Conservation (phyloP, 2,329 filamentous ascomycete genomes). For the Trichophyton mentagrophytes region DNA sequence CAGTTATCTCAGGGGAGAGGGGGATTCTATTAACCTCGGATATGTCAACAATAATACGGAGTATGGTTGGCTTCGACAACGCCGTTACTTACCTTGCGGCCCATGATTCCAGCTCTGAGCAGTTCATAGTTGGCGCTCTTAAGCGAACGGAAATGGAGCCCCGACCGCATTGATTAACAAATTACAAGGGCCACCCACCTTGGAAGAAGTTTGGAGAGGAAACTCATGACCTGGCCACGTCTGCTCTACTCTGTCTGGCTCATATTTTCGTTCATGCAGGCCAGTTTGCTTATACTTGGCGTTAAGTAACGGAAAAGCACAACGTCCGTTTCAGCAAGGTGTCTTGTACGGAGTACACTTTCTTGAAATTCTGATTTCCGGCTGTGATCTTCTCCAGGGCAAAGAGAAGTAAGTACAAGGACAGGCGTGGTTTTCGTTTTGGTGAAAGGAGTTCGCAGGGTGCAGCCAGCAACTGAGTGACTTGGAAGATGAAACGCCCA, state of each 20-base stretch:
- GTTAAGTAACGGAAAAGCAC: neutral
- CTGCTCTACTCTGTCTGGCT: neutral
- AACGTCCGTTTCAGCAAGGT: neutral
- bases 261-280: neutral
- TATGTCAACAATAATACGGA: too few species aligned
- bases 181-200: neutral
- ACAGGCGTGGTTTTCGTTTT: neutral
- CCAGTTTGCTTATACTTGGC: neutral
- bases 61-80: too few species aligned
- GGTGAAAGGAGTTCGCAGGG: neutral
- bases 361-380: neutral
- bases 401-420: neutral
- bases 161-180: neutral
- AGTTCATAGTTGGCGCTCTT: neutral
- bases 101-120: neutral
- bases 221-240: neutral
- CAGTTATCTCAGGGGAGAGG: neutral
- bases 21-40: neutral
- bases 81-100: neutral
- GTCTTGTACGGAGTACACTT: neutral
- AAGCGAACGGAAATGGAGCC: neutral
- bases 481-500: slow-evolving; percentile 1
- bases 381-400: neutral
- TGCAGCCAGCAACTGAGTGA: neutral
- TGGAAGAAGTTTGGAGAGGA: neutral